These are phyloP conservation scores for Alternaria infectoria DNA, from an alignment of 2,329 filamentous ascomycete species.

Conservation along the genomic window DNA sequence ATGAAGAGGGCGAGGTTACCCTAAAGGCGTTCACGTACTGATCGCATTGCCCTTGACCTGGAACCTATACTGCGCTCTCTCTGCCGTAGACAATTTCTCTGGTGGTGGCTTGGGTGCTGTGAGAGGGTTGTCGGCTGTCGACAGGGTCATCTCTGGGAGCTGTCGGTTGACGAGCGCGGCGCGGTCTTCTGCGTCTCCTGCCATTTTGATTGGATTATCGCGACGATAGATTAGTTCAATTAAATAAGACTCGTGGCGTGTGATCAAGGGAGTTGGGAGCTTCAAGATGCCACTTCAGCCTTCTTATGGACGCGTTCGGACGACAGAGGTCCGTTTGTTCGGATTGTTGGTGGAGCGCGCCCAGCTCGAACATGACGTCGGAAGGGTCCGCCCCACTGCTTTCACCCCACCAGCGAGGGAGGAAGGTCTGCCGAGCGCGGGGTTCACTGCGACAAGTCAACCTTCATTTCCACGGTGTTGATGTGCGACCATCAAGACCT, in stretches of 20 bases:
- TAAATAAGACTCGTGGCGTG: neutral
- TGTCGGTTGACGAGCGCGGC: slow-evolving; percentile 53
- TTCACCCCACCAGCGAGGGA: neutral
- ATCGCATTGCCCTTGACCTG: slow-evolving; percentile 61
- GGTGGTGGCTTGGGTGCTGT: slow-evolving; percentile 53
- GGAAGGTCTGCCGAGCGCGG: slow-evolving; percentile 8
- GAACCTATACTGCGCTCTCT: slow-evolving; percentile 57
- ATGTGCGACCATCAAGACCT: neutral
- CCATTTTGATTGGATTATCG: slow-evolving; percentile 26
- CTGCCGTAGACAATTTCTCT: slow-evolving; percentile 49
- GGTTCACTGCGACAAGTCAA: neutral
- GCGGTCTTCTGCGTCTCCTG: slow-evolving; percentile 48
- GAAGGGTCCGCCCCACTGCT: slow-evolving; percentile 11
- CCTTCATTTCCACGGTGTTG: neutral
- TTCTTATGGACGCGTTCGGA: slow-evolving; percentile 10
- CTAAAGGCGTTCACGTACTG: slow-evolving; percentile 48
- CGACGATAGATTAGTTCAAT: neutral
- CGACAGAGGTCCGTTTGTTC: slow-evolving; percentile 19
- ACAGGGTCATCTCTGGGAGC: slow-evolving; percentile 59
- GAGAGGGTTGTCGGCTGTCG: slow-evolving; percentile 52
- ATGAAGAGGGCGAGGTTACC: slow-evolving; percentile 14
- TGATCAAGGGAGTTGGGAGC: neutral
- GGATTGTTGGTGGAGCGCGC: slow-evolving; percentile 9
- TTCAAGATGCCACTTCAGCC: too few species aligned
- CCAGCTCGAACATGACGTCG: slow-evolving; percentile 19